Evolutionary conservation across 495 filamentous ascomycete species (phyloP).

Genomic region (Rostrohypoxylon terebratum): DNA sequence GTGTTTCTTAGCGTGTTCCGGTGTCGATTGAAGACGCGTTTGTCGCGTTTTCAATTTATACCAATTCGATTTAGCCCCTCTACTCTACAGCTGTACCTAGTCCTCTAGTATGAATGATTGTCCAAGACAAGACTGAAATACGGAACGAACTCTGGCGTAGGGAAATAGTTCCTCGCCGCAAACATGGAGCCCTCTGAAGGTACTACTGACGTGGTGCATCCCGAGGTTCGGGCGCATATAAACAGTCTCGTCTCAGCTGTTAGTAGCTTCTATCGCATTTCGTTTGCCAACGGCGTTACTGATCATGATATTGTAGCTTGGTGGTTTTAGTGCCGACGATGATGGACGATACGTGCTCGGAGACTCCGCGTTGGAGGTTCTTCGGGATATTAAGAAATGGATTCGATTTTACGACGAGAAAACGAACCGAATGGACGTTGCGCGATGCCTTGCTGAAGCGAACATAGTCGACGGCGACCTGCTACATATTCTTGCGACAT

Average conservation of each 20-base stretch:
- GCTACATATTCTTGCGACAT: slow-evolving; percentile 85
- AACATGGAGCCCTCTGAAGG: slow-evolving; percentile 65
- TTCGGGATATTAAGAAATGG: slow-evolving; percentile 95
- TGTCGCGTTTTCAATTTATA: slow-evolving; percentile 46
- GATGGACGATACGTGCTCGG: slow-evolving; percentile 84
- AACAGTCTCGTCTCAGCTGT: slow-evolving; percentile 92
- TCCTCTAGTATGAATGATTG: slow-evolving; percentile 31
- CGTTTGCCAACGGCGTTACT: slow-evolving; percentile 7
- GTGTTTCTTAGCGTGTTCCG: slow-evolving; percentile 22
- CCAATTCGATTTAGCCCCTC: slow-evolving; percentile 17
- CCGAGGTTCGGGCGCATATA: slow-evolving; percentile 89
- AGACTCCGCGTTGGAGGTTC: slow-evolving; percentile 90
- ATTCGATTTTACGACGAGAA: slow-evolving; percentile 94
- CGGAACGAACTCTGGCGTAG: slow-evolving; percentile 29
- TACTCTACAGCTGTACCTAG: too few relatives aligned
- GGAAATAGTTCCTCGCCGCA: slow-evolving; percentile 40
- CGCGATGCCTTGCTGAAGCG: slow-evolving; percentile 89
- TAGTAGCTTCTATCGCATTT: slow-evolving; percentile 55
- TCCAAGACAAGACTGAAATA: slow-evolving; percentile 26
- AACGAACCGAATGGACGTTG: slow-evolving; percentile 93
- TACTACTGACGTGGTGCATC: slow-evolving; percentile 74
- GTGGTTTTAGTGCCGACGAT: slow-evolving; percentile 83
- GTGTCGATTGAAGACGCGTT: slow-evolving; percentile 41
- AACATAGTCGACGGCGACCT: slow-evolving; percentile 93
- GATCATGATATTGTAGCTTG: slow-evolving; percentile 70